Evolutionary conservation across 768 basidiomycete species (phyloP).

Genomic region (Tephrocybe sp.): DNA sequence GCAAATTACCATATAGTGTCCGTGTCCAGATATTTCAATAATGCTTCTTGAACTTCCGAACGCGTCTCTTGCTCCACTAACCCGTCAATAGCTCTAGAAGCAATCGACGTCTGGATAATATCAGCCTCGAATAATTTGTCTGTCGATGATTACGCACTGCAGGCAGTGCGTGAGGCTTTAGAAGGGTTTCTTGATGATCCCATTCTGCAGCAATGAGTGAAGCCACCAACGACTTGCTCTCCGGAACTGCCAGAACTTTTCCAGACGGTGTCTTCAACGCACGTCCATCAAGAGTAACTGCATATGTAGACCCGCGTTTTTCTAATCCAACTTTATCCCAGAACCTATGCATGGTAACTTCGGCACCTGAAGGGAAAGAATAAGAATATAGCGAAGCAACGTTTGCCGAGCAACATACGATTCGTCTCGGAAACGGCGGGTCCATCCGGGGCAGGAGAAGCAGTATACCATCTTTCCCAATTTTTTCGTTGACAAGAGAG

Average conservation of each 20-base stretch:
- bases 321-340: constrained; percentile 92
- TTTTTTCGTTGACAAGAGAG: constrained; percentile 2
- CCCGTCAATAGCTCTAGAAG: constrained; percentile 86
- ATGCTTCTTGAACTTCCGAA: constrained; percentile 59
- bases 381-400: not conserved
- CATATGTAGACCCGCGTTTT: constrained; percentile 47
- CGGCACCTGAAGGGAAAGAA: constrained; percentile 59
- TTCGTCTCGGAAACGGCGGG: constrained; percentile 61
- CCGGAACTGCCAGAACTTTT: constrained; percentile 70
- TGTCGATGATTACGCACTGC: constrained; percentile 53
- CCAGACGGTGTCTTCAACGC: constrained; percentile 88
- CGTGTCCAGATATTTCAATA: constrained; percentile 89
- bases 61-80: constrained; percentile 58
- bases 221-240: constrained; percentile 69
- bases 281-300: constrained; percentile 79
- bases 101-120: constrained; percentile 76
- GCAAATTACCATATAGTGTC: constrained; percentile 94
- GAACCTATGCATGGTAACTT: constrained; percentile 84
- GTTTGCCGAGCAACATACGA: constrained; percentile 39
- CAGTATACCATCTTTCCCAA: constrained; percentile 23
- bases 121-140: not conserved
- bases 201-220: constrained; percentile 92
- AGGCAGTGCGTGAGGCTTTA: constrained; percentile 91
- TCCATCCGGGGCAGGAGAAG: constrained; percentile 36
- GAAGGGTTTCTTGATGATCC: constrained; percentile 85